Percentiles rank a stretch among this genome's conserved stretches.
phyloP scores from a whole-genome alignment of 1,284 basidiomycete genomes.

The Heterobasidion irregulare region DNA sequence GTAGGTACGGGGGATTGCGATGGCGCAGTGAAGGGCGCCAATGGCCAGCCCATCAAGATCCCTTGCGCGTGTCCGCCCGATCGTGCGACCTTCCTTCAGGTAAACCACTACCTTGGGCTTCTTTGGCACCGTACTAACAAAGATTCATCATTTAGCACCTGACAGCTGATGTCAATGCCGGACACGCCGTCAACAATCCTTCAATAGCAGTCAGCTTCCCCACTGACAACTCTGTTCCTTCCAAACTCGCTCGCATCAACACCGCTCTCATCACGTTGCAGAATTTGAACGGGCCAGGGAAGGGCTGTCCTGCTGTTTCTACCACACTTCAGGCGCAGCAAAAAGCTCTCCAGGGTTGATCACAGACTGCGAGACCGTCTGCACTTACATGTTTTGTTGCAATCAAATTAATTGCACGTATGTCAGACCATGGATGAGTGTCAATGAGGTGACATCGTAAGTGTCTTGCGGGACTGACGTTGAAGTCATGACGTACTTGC shows the following conservation, averaged over 20 bases:
- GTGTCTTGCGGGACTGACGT: no score
- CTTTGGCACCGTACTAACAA: background rate
- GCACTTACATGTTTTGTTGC: background rate
- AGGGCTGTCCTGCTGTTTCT: constrained; percentile 27
- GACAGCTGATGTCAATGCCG: constrained; percentile 26
- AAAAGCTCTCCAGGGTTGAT: constrained; percentile 25
- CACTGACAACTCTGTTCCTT: constrained; percentile 20
- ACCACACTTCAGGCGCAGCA: constrained; percentile 27
- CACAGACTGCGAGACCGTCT: background rate
- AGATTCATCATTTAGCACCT: constrained; percentile 14
- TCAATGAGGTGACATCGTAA: no score
- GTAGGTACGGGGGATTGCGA: constrained; percentile 4
- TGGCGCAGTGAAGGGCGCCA: constrained; percentile 35
- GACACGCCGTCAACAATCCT: constrained; percentile 29
- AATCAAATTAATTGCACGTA: no score
- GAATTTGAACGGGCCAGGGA: constrained; percentile 28
- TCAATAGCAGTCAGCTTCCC: constrained; percentile 25
- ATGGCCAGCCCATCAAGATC: constrained; percentile 44
- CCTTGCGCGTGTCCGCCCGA: constrained; percentile 49
- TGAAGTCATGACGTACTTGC: no score
- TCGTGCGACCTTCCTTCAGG: constrained; percentile 21
- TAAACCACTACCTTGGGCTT: background rate
- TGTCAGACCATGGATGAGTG: no score
- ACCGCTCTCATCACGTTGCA: constrained; percentile 24
- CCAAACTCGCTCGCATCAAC: constrained; percentile 23